Conservation (phyloP, 2,329 filamentous ascomycete genomes). For the Metarhizium brunneum region DNA sequence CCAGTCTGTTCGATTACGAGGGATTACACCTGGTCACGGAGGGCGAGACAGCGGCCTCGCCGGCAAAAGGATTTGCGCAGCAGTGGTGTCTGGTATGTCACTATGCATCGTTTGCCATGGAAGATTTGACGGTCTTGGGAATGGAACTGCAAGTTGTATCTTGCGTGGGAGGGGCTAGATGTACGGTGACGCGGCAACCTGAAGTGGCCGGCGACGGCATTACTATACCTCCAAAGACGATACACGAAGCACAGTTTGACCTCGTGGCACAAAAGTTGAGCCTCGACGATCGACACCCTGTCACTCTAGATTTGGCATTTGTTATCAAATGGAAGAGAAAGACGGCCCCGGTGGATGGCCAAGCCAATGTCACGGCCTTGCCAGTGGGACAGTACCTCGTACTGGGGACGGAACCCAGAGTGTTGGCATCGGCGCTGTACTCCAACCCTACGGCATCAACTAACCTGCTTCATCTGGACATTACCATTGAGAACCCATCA, state of each 20-base stretch:
- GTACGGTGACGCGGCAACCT: conserved; percentile 33
- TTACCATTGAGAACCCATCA: conserved; percentile 85
- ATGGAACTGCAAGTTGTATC: conserved; percentile 53
- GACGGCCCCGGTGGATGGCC: conserved; percentile 17
- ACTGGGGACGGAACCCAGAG: conserved; percentile 76
- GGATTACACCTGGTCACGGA: conserved; percentile 28
- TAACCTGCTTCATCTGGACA: conserved; percentile 35
- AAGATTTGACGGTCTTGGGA: conserved; percentile 55
- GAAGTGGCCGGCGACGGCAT: conserved; percentile 28
- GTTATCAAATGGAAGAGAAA: conserved; percentile 68
- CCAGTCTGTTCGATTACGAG: conserved; percentile 68
- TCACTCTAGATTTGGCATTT: conserved; percentile 65
- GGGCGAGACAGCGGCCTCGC: conserved; percentile 9
- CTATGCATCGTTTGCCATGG: conserved; percentile 68
- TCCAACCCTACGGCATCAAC: conserved; percentile 19
- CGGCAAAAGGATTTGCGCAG: conserved; percentile 59
- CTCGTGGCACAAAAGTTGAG: conserved; percentile 66
- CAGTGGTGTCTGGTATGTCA: conserved; percentile 70
- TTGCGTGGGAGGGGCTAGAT: conserved; percentile 53
- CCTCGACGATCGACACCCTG: conserved; percentile 72
- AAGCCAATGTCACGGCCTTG: conserved; percentile 56
- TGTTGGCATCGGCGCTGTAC: conserved; percentile 54
- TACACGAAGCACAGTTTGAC: conserved; percentile 64
- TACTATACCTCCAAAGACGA: conserved; percentile 53
- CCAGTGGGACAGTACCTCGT: conserved; percentile 73